Evolutionary conservation across 179 eudicot species (phyloP).

Genomic region (Beta lomatogona): DNA sequence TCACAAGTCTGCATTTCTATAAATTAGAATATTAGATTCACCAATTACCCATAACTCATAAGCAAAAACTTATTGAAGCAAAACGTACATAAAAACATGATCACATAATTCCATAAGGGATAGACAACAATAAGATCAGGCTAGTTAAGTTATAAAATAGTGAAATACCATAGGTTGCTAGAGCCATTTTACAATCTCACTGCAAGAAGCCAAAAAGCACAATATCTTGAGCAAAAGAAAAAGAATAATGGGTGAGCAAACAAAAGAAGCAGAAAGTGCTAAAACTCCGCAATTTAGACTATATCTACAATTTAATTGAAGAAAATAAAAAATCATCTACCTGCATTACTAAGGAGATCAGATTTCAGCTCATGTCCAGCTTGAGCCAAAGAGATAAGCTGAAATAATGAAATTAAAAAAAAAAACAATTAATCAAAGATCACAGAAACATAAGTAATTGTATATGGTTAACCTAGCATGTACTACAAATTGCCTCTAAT

Average conservation of each 20-base stretch:
- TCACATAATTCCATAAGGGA: background rate
- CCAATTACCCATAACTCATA: background rate
- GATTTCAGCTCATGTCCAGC: constrained; percentile 64
- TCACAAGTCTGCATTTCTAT: background rate
- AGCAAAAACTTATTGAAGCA: background rate
- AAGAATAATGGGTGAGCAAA: background rate
- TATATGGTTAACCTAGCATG: background rate
- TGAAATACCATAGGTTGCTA: background rate
- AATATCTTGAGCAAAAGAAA: background rate
- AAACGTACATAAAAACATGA: background rate
- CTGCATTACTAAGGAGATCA: constrained; percentile 54
- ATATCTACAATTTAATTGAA: background rate
- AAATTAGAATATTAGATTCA: background rate
- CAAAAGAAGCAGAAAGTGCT: background rate
- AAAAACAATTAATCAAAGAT: background rate
- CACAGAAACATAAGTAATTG: background rate
- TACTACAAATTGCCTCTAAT: background rate
- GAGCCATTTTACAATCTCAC: background rate
- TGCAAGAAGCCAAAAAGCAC: background rate
- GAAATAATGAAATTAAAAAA: background rate
- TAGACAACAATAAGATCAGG: background rate
- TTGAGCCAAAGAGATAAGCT: constrained; percentile 86
- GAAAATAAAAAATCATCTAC: constrained; percentile 33
- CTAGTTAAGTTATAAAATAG: background rate
- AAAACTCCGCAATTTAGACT: background rate